A percentile compares a stretch with the other conserved stretches of the same genome.
Conservation (phyloP, 257 asterid genomes). For the Przewalskia tangutica region DNA sequence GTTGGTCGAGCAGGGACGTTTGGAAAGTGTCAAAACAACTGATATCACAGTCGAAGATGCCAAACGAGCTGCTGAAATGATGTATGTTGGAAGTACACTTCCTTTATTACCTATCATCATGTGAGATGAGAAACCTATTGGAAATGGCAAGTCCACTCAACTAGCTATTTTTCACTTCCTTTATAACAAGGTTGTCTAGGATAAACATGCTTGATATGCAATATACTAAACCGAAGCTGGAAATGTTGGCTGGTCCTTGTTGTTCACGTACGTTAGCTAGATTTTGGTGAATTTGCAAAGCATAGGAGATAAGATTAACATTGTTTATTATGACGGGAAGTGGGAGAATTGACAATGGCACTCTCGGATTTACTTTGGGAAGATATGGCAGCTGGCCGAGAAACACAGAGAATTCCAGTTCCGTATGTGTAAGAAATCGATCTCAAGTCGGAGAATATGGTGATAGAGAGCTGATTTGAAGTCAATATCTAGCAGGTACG, state of each 20-base stretch:
- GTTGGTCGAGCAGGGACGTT: conserved; percentile 49
- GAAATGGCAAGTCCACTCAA: conserved; percentile 47
- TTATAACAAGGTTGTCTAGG: not conserved
- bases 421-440: conserved; percentile 30
- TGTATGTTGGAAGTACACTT: conserved; percentile 90
- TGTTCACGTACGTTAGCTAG: not conserved
- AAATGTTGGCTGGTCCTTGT: not conserved
- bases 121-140: conserved; percentile 78
- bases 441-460: not conserved
- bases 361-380: conserved; percentile 90
- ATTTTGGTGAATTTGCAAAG: not conserved
- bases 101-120: conserved; percentile 55
- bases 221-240: not conserved
- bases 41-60: conserved; percentile 47
- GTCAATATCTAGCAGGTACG: not conserved
- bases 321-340: conserved; percentile 26
- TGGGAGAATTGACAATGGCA: conserved; percentile 82
- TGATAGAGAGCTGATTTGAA: not conserved
- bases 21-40: conserved; percentile 40
- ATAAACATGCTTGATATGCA: not conserved
- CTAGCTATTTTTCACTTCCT: not conserved
- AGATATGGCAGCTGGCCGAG: conserved; percentile 81
- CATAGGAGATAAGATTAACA: not conserved
- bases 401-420: conserved; percentile 45
- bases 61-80: conserved; percentile 58